phyloP scores from a whole-genome alignment of 106 monocot species.

The Cymbidium sinense region DNA sequence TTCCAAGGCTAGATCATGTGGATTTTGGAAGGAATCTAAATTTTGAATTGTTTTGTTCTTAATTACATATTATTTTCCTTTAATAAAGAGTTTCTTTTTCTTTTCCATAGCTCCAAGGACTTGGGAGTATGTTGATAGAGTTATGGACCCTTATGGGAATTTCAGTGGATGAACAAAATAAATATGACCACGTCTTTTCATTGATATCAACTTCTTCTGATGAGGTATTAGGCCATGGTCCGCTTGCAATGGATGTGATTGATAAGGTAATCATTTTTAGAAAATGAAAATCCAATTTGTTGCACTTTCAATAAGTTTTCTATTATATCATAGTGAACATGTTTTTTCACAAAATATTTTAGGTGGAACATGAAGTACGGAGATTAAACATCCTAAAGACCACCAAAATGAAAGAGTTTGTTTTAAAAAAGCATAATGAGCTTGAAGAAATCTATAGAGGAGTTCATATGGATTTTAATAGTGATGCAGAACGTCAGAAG shows the following conservation, averaged over 20 bases:
- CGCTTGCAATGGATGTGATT: conserved; percentile 59
- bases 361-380: conserved; percentile 65
- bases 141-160: conserved; percentile 91
- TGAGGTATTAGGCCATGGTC: conserved; percentile 31
- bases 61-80: not conserved
- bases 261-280: conserved; percentile 44
- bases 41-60: too few relatives aligned
- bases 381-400: conserved; percentile 70
- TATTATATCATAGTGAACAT: not conserved
- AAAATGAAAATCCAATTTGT: not conserved
- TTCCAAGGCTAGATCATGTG: not conserved
- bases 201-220: conserved; percentile 55
- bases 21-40: too few relatives aligned
- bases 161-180: conserved; percentile 42
- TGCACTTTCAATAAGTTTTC: not conserved
- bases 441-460: conserved; percentile 74
- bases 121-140: conserved; percentile 62
- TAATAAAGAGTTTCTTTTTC: not conserved
- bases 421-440: conserved; percentile 74
- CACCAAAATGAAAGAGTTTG: conserved; percentile 77
- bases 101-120: conserved; percentile 61
- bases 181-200: conserved; percentile 52
- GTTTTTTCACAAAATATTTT: conserved; percentile 9
- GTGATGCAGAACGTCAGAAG: conserved; percentile 32
- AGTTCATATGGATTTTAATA: conserved; percentile 68